Base-by-base conservation (phyloP, 2,329 filamentous ascomycete species). In the Fusarium albosuccineum region DNA sequence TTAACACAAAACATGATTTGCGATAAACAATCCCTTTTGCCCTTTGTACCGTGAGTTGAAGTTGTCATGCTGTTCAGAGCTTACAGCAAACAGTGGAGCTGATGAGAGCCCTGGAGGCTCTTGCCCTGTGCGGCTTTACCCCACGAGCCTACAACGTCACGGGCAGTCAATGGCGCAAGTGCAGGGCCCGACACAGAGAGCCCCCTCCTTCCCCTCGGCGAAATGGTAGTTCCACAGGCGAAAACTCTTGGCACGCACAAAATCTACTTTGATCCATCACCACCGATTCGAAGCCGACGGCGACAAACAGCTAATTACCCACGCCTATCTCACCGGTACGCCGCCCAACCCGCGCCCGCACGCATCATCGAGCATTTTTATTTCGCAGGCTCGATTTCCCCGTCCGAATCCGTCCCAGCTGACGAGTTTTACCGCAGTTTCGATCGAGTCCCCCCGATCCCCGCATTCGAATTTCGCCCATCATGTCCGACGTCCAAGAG, bases 401-500 rank as follows among this genome's bases (percentile, higher is more conserved):
- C 67, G 65, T 50, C 40, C 62, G 63, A 71, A 72, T 68, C 60
- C 58, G 61, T 58, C 57, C 45, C 57, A 59, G 69, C 74, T 76
- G 67, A 76, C 73, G 60, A 73, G 61, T 62, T 63, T 70, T 73
- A 61, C 68, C 60, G 54, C 67, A 72, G 70, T 70, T 72, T 71
- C 67, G 61, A 68, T 71, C 67, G 70, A 72, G 67, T 72, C 61
- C 58, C 67, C 67, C 65, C 72, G 70, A 73, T 74, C 70, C 40
- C 74, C 73, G 64, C 72, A 72, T 70, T 73, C 70, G 66, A 70
- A 67, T 72, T 70, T 71, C 71, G 72, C 71, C 73, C 80, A 82
- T 69, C 76, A 87, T 87, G 84, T 80, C 82, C 75, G 85, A 86
- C 76, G 76, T 87, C 72, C 85, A 87, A 81, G 85, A 87, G 80